phyloP scores from a whole-genome alignment of 208 protist genomes.

The Trypanosomatidae sp. region DNA sequence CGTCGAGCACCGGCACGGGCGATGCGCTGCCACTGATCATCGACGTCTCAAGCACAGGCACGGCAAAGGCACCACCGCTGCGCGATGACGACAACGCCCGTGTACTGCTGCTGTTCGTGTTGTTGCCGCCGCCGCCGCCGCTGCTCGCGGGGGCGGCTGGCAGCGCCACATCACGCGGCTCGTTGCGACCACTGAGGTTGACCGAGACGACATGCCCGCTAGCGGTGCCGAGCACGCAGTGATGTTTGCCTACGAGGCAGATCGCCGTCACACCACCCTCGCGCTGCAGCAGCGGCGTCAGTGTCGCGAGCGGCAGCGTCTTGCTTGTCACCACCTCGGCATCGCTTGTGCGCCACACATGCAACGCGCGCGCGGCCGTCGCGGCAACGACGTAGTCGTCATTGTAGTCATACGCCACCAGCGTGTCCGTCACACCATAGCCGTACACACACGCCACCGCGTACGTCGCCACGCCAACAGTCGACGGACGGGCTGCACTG shows the following conservation, averaged over 20 bases:
- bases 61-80: background rate
- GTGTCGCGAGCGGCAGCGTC: conserved; percentile 10
- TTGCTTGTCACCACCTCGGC: conserved; percentile 36
- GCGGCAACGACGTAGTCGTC: conserved; percentile 66
- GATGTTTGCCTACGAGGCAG: conserved; percentile 67
- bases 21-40: background rate
- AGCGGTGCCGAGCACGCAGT: conserved; percentile 61
- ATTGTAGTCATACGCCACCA: conserved; percentile 69
- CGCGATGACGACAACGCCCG: background rate
- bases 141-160: conserved; percentile 5
- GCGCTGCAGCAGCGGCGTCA: conserved; percentile 26
- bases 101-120: conserved; percentile 4
- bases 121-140: conserved; percentile 5
- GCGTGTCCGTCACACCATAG: conserved; percentile 17
- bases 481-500: background rate
- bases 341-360: conserved; percentile 40
- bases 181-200: conserved; percentile 51
- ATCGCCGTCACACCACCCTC: conserved; percentile 55
- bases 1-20: conserved; percentile 14
- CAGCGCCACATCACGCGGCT: conserved; percentile 19
- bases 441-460: conserved; percentile 38
- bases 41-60: background rate
- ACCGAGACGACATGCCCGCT: conserved; percentile 59
- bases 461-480: conserved; percentile 23
- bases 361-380: conserved; percentile 16